Evolutionary conservation across 768 basidiomycete genomes (phyloP), one percentile per base, ranked within the genome.

Genomic region (Pleurotus platypus): DNA sequence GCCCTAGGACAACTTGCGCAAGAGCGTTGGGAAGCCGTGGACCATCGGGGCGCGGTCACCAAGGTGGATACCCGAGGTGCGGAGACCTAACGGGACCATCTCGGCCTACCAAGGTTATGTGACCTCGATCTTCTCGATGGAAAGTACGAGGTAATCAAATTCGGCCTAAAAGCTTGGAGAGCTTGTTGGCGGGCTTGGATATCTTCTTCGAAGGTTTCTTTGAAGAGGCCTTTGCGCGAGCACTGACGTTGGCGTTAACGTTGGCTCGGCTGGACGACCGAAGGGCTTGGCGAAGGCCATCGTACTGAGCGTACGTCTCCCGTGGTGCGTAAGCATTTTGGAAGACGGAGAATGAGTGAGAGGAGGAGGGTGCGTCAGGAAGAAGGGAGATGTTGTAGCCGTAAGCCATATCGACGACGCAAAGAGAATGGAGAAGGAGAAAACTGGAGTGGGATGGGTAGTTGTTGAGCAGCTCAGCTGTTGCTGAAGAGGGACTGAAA

Each of bases 281-380:
- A 35, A 75, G 62, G 57, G 66, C 64, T 60, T 67, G 70, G 18
- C 72, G 69, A 55, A 78, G 65, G 60, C 76, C 72, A 47, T 72
- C 68, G 60, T 73, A 77, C 60, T 71, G 70, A 46, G 66, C 60
- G 58, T 76, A 70, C 3, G 69, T 65, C 46, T 77, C 72, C 40
- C 76, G 73, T 22, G 76, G 73, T 3, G 69, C 71, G 42, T 72
- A 70, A 20, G 70, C 61, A 16, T 65, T 63, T 49, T 70, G 66
- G 60, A 75, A 74, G 63, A 76, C 63, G 63, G 61, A 63, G 67
- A 76, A 75, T 46, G 66, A 58, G 56, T 68, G 67, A 1, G 65
- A 60, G 18, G 63, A 60, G 39, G 65, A 66, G n/a, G 68, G 62
- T 40, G 69, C 61, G 57, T 68, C 63, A 55, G 65, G 45, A 70